Base-by-base conservation (phyloP, 805 yeast species). In the Suhomyces pyralidae region DNA sequence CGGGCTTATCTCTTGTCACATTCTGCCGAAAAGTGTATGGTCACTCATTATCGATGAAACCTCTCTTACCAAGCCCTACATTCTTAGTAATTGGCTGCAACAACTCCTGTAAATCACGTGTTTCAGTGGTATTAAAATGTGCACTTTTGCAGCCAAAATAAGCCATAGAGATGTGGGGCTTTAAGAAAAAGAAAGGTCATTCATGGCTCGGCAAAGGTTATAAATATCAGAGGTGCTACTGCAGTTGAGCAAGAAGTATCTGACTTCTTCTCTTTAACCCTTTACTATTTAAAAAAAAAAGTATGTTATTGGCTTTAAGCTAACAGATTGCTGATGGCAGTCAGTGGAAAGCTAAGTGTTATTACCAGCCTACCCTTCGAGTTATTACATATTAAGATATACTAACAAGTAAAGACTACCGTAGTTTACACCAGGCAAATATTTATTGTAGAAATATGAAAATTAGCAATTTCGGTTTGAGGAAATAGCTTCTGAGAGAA, bases 401-500 rank as follows among this genome's bases (percentile, higher is more conserved):
- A 32, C 36, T 32, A 38, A 38, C n/a, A 9, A n/a, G 24, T 17
- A 19, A n/a, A 38, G 42, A 38, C 24, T 38, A 38, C 42, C 42
- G 42, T 38, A 38, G 42, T 38, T 38, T 38, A 38, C 42, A 38
- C 42, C 42, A 38, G 42, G 42, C 42, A 38, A 38, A 38, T 17
- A 38, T 38, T 15, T 38, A 38, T 38, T 38, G 42, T 38, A 38
- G 42, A 38, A 38, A 38, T 38, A 38, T 38, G 12, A 38, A 38
- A 19, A 10, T 38, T n/a, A 38, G 42, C 42, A n/a, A 19, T 36
- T 12, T 36, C 8, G 24, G 9, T 38, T 19, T 38, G 22, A 19
- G 24, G 42, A 19, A 36, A 19, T 12, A 38, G 42, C 42, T 38
- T 38, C 24, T 9, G 17, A 38, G 42, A 38, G 42, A 38, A 38